A percentile compares a stretch with the other conserved stretches of the same genome.
These are phyloP conservation scores for Hemileia vastatrix DNA, from an alignment of 1,284 basidiomycete species.

Conservation along the genomic window DNA sequence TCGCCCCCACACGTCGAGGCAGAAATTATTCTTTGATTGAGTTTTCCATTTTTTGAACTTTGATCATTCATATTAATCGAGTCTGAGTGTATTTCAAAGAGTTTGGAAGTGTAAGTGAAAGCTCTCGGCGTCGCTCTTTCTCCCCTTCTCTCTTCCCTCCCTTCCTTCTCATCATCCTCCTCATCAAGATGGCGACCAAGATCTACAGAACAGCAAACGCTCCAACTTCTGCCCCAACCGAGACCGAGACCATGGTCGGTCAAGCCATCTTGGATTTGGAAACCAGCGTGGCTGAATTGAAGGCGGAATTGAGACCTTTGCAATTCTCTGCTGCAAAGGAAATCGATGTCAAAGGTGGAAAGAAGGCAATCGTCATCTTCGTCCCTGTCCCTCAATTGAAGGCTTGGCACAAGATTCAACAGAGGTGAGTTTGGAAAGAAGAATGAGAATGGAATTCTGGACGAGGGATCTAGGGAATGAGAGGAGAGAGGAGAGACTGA, in stretches of 20 bases:
- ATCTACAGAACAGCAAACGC: constrained; percentile 94
- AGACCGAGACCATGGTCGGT: constrained; percentile 82
- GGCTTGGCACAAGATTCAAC: constrained; percentile 97
- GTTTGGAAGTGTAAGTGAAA: too few relatives aligned
- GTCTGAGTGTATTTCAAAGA: too few relatives aligned
- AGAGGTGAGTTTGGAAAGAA: constrained; percentile 63
- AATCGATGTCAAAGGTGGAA: constrained; percentile 96
- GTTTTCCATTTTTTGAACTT: too few relatives aligned
- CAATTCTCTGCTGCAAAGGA: constrained; percentile 97
- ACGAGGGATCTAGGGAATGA: too few relatives aligned
- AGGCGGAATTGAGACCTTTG: constrained; percentile 83
- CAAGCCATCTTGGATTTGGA: constrained; percentile 96
- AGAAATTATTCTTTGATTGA: too few relatives aligned
- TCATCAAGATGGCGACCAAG: constrained; percentile 51
- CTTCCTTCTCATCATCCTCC: too few relatives aligned
- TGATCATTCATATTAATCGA: too few relatives aligned
- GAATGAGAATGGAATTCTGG: too few relatives aligned
- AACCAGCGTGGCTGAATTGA: constrained; percentile 95
- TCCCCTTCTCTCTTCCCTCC: too few relatives aligned
- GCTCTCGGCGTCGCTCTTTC: too few relatives aligned
- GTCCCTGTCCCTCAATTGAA: constrained; percentile 95
- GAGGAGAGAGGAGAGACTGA: too few relatives aligned
- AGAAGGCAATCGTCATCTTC: constrained; percentile 98
- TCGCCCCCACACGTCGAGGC: too few relatives aligned
- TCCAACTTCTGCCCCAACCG: constrained; percentile 74